Evolutionary conservation across 352 stramenopile genomes (phyloP), one percentile per base, ranked within the genome.

Genomic region (Phytopythium kandeliae): DNA sequence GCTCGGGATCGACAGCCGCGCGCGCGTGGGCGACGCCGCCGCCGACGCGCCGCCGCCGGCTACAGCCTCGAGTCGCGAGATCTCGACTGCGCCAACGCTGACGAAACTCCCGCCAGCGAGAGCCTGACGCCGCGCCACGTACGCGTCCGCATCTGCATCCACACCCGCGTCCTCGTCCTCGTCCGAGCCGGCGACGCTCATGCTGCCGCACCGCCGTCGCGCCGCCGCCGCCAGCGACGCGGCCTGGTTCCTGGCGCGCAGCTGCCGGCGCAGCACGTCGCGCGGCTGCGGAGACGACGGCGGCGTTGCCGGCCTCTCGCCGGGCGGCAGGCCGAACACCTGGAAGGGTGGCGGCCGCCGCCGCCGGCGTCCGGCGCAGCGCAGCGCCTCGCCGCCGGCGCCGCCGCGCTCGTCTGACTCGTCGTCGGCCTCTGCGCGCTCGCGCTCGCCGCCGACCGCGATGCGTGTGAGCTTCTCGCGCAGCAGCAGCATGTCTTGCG

Each of bases 401-500:
- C 46, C 46, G 4, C 16, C 43, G 26, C 61, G 62, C 55, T 56
- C 41, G 31, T 48, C 46, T 8, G 55, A 36, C 16, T 62, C 59
- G 15, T 75, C 58, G 2, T 68, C 56, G 31, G 55, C 52, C 15
- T 45, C 44, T 5, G 33, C 54, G 34, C 62, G 15, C 19, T 62
- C 48, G 28, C 59, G 51, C 41, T 70, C 57, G 47, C 62, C 51
- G 10, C 55, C 63, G 15, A 89, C 73, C 2, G 78, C 78, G 63
- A 89, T 89, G 44, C 71, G 67, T 34, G 70, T 86, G 54, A 89
- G 78, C 65, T 89, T 89, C 55, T 89, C 78, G 3, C 78, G 66
- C 38, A 89, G 54, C 49, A 89, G 55, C n/a, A 72, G 43, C 62
- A 89, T 74, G 56, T 89, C 78, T 45, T 89, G 70, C 17, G 69